Evolutionary conservation across 164 flowering plant species (phyloP).

Genomic region (Macadamia integrifolia): DNA sequence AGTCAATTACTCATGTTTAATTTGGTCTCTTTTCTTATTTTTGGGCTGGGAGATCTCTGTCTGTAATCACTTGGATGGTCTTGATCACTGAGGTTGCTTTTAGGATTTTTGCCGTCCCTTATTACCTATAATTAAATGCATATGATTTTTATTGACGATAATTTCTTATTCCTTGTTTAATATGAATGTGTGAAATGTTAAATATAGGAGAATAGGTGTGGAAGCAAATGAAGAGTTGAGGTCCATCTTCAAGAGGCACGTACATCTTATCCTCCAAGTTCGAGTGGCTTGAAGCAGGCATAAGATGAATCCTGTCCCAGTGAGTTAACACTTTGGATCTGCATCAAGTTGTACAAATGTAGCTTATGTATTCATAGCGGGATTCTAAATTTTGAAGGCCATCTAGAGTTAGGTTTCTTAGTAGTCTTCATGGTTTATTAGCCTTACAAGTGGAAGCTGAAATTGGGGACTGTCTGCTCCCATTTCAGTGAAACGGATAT

Average conservation of each 20-base stretch:
- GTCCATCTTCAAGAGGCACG: conserved; percentile 74
- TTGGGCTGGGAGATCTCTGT: background rate
- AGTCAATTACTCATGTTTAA: no score
- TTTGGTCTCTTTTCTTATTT: background rate
- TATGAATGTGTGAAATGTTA: background rate
- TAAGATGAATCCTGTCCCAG: background rate
- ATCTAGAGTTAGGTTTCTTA: no score
- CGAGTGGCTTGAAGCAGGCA: conserved; percentile 27
- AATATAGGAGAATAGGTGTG: conserved; percentile 34
- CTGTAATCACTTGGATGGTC: background rate
- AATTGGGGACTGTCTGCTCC: no score
- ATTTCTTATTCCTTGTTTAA: background rate
- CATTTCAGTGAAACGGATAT: no score
- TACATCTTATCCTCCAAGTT: conserved; percentile 84
- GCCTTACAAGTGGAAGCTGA: no score
- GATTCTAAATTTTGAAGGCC: no score
- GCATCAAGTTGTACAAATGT: background rate
- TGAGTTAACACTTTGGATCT: background rate
- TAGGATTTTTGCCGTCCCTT: no score
- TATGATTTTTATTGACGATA: background rate
- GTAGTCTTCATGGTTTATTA: no score
- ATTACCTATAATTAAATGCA: background rate
- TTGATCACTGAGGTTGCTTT: background rate
- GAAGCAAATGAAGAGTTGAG: conserved; percentile 94
- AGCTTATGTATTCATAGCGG: background rate